phyloP scores from a whole-genome alignment of 352 stramenopile species.

The Globisporangium solare region DNA sequence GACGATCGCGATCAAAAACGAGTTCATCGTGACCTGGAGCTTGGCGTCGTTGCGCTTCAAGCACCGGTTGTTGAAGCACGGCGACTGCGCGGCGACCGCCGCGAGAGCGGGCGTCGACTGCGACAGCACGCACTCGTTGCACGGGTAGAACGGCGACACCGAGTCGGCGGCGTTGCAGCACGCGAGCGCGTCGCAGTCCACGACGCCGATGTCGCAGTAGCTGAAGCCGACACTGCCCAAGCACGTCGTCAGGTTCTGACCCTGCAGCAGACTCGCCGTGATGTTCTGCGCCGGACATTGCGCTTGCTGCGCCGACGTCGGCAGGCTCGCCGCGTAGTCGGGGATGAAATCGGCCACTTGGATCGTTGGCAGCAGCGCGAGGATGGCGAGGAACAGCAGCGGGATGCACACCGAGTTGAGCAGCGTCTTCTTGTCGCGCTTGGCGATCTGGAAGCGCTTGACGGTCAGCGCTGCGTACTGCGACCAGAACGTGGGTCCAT shows the following conservation, averaged over 20 bases:
- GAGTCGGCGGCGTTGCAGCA: conserved; percentile 35
- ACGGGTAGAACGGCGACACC: conserved; percentile 38
- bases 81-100: conserved; percentile 11
- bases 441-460: conserved; percentile 42
- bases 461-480: conserved; percentile 31
- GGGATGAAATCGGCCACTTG: conserved; percentile 42
- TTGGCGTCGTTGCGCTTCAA: conserved; percentile 26
- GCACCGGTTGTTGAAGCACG: conserved; percentile 26
- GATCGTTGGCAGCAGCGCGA: conserved; percentile 33
- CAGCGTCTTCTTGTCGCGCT: conserved; percentile 36
- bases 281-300: conserved; percentile 21
- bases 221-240: conserved; percentile 16
- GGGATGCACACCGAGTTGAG: conserved; percentile 36
- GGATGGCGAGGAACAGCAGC: conserved; percentile 38
- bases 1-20: conserved; percentile 32
- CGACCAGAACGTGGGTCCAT: conserved; percentile 17
- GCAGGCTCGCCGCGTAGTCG: conserved; percentile 24
- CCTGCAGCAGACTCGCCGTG: conserved; percentile 18
- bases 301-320: conserved; percentile 18
- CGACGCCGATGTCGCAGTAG: conserved; percentile 36
- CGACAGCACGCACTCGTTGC: conserved; percentile 19
- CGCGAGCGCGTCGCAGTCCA: conserved; percentile 27
- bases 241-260: conserved; percentile 1
- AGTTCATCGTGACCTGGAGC: conserved; percentile 40
- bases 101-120: conserved; percentile 2